Conservation (phyloP, 2,329 filamentous ascomycete species). For the Curvularia sp. region DNA sequence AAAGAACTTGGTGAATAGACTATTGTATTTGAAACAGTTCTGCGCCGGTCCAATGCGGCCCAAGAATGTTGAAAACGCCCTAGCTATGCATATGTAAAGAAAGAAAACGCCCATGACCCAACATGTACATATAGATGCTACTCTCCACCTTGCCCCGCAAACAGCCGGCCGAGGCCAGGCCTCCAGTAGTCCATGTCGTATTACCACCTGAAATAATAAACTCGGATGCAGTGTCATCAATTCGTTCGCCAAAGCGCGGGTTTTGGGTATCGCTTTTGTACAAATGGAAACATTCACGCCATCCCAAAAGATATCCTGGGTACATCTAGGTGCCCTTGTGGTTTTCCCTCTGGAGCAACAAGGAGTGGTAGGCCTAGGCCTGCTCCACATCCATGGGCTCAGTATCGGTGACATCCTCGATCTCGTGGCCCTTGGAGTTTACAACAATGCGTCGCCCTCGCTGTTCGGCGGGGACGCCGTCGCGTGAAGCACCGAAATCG, state of each 20-base stretch:
- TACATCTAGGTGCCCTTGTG: constrained; percentile 7
- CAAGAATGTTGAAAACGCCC: constrained; percentile 24
- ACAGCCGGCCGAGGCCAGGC: constrained; percentile 2
- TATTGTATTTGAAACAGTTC: constrained; percentile 4
- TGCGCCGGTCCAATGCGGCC: constrained; percentile 15
- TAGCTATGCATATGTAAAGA: constrained; percentile 35
- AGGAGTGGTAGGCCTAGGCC: constrained; percentile 16
- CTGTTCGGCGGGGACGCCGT: constrained; percentile 78
- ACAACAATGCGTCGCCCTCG: constrained; percentile 77
- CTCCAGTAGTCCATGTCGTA: constrained; percentile 7
- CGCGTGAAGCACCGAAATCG: constrained; percentile 92
- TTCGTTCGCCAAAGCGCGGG: constrained; percentile 26
- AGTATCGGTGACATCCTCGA: constrained; percentile 44
- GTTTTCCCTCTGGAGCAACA: neutral
- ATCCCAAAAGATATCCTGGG: constrained; percentile 11
- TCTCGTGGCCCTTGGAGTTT: constrained; percentile 49
- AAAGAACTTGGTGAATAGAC: neutral
- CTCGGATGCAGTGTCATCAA: constrained; percentile 21
- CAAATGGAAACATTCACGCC: constrained; percentile 33
- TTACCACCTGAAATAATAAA: constrained; percentile 14
- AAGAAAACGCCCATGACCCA: constrained; percentile 15
- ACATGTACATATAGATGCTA: constrained; percentile 23
- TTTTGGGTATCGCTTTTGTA: constrained; percentile 44
- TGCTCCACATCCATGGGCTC: constrained; percentile 42
- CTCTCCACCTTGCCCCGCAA: constrained; percentile 16